Conservation (phyloP, 2,329 filamentous ascomycete genomes). For the Fusarium pseudoanthophilum region DNA sequence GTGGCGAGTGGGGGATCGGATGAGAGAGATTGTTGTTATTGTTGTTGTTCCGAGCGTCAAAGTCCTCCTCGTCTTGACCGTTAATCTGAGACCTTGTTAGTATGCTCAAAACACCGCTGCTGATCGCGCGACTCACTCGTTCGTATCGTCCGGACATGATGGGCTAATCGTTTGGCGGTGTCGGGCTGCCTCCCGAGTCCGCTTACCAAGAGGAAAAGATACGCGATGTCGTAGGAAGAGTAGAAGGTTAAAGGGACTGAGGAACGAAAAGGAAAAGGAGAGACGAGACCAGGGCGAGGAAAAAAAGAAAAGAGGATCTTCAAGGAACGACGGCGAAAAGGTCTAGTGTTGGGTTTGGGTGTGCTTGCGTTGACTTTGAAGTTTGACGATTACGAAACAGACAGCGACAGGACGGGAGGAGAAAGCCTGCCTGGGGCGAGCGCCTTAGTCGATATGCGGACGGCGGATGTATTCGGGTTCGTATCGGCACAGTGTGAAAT, state of each 20-base stretch:
- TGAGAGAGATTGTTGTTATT: slow-evolving; percentile 42
- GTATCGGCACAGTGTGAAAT: slow-evolving; percentile 29
- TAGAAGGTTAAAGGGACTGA: neutral
- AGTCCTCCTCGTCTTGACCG: slow-evolving; percentile 66
- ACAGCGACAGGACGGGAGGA: slow-evolving; percentile 15
- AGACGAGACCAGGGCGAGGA: slow-evolving; percentile 17
- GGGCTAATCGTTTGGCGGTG: slow-evolving; percentile 37
- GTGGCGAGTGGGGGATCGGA: slow-evolving; percentile 67
- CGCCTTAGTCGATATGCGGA: slow-evolving; percentile 17
- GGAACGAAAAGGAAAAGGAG: slow-evolving; percentile 10
- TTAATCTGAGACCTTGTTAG: slow-evolving; percentile 59
- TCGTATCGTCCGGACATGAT: slow-evolving; percentile 68
- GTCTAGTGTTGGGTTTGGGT: neutral
- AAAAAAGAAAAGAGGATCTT: slow-evolving; percentile 12
- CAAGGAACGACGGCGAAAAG: slow-evolving; percentile 39
- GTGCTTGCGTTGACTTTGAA: slow-evolving; percentile 26
- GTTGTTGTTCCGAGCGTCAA: slow-evolving; percentile 46
- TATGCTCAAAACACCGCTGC: neutral
- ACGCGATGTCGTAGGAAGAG: slow-evolving; percentile 14
- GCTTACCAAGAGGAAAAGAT: slow-evolving; percentile 16
- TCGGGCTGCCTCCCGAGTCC: slow-evolving; percentile 42
- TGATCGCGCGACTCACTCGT: slow-evolving; percentile 56
- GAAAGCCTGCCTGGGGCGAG: slow-evolving; percentile 9
- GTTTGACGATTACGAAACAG: slow-evolving; percentile 29
- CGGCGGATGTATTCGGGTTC: slow-evolving; percentile 20